A percentile compares a stretch with the other conserved stretches of the same genome.
Conservation (phyloP, 306 rosid genomes). For the Dalbergia oliveri region DNA sequence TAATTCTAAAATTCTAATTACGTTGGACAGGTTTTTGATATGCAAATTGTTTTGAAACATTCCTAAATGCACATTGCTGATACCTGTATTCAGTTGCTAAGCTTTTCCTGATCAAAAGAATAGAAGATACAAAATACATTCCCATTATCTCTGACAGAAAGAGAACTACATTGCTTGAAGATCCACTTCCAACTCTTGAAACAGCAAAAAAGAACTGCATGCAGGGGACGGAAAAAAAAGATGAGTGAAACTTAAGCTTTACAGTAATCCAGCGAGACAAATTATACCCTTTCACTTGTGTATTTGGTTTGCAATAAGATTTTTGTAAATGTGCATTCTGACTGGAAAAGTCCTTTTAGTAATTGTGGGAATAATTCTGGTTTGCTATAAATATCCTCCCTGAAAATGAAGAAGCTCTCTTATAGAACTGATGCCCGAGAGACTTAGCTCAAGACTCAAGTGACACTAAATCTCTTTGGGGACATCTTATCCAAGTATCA, state of each 20-base stretch:
- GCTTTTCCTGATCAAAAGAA: slow-evolving; percentile 97
- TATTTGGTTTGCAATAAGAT: slow-evolving; percentile 4
- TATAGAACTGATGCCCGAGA: not conserved
- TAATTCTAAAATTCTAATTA: too few relatives aligned
- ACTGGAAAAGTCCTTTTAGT: slow-evolving; percentile 1
- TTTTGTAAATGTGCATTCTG: not conserved
- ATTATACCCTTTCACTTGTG: slow-evolving; percentile 1
- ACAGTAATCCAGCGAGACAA: slow-evolving; percentile 9
- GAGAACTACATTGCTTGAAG: slow-evolving; percentile 97
- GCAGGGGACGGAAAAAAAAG: not conserved
- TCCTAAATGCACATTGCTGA: slow-evolving; percentile 18
- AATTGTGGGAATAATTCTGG: not conserved
- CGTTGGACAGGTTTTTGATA: too few relatives aligned
- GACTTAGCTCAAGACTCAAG: too few relatives aligned
- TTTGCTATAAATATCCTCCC: not conserved
- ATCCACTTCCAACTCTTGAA: slow-evolving; percentile 98
- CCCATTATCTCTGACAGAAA: slow-evolving; percentile 98
- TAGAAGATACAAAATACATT: slow-evolving; percentile 93
- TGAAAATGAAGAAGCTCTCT: not conserved
- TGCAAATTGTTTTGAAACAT: not conserved
- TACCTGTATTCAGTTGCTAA: slow-evolving; percentile 98
- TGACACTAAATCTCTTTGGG: not conserved
- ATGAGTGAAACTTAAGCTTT: slow-evolving; percentile 28
- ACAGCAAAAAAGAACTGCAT: slow-evolving; percentile 96
- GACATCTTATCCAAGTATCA: slow-evolving; percentile 6